A percentile compares a stretch with the other conserved stretches of the same genome.
phyloP scores from a whole-genome alignment of 169 alveolate species.

The Eimeria brunetti region DNA sequence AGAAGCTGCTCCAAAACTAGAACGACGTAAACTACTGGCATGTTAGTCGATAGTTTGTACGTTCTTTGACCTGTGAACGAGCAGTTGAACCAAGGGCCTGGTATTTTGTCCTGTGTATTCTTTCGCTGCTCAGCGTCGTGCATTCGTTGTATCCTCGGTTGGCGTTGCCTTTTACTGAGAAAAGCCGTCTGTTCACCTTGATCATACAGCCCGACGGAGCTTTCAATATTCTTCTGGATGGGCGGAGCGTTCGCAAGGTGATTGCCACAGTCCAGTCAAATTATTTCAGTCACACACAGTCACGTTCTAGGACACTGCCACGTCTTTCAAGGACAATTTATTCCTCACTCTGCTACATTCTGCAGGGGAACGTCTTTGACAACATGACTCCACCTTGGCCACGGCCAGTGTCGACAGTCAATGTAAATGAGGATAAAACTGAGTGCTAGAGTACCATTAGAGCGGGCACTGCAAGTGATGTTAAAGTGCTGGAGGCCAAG shows the following conservation, averaged over 20 bases:
- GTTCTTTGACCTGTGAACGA: neutral
- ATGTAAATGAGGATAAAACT: neutral
- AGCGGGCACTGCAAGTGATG: neutral
- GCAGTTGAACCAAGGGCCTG: neutral
- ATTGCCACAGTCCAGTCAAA: neutral
- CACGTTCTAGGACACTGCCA: neutral
- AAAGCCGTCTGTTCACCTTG: constrained; percentile 8
- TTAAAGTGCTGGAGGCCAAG: neutral
- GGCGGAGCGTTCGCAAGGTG: constrained; percentile 41
- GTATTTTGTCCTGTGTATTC: neutral
- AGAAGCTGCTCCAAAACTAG: neutral
- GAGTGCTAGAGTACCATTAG: neutral
- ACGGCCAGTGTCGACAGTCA: neutral
- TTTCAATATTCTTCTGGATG: constrained; percentile 40
- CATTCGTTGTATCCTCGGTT: constrained; percentile 45
- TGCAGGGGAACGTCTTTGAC: constrained; percentile 32
- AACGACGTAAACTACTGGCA: neutral
- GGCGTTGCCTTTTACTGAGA: constrained; percentile 22
- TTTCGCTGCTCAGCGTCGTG: constrained; percentile 6
- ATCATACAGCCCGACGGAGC: constrained; percentile 39
- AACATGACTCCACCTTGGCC: constrained; percentile 51
- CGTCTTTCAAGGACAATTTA: neutral
- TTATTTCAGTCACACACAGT: neutral
- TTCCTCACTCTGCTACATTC: neutral
- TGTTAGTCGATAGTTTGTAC: neutral